Percentiles rank a stretch among this genome's conserved stretches.
These are phyloP conservation scores for Danielia reshetovae DNA, from an alignment of 805 yeast species.

Conservation along the genomic window DNA sequence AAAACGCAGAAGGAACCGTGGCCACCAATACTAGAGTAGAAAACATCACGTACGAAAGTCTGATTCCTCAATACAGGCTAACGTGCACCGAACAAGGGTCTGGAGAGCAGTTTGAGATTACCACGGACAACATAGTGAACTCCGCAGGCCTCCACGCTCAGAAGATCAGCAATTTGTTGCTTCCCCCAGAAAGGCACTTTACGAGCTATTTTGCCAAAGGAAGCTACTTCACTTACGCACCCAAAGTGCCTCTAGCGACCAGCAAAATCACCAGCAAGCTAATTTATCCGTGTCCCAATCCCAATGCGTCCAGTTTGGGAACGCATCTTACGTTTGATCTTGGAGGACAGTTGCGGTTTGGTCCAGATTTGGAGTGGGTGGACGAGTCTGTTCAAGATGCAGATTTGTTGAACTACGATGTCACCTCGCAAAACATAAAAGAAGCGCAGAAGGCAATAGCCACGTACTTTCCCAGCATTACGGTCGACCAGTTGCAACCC, in stretches of 20 bases:
- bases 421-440: conserved; percentile 45
- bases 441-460: conserved; percentile 56
- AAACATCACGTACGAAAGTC: conserved; percentile 26
- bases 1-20: conserved; percentile 57
- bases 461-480: conserved; percentile 61
- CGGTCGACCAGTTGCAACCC: conserved; percentile 50
- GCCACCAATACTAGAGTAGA: conserved; percentile 60
- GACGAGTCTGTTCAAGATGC: conserved; percentile 26
- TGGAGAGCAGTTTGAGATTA: conserved; percentile 36
- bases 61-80: conserved; percentile 20
- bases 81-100: conserved; percentile 25
- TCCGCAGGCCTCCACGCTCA: conserved; percentile 81
- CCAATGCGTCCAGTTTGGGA: conserved; percentile 71
- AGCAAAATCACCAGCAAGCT: conserved; percentile 26
- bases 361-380: conserved; percentile 88
- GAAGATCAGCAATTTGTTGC: conserved; percentile 60
- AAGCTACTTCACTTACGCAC: conserved; percentile 62
- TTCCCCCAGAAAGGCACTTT: conserved; percentile 59
- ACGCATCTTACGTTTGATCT: conserved; percentile 83
- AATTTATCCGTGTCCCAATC: conserved; percentile 75
- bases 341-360: conserved; percentile 76
- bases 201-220: conserved; percentile 77
- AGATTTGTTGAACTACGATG: conserved; percentile 41
- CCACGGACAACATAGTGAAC: conserved; percentile 61
- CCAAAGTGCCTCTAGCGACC: conserved; percentile 37